phyloP scores from a whole-genome alignment of 129 eudicot genomes.

The Rutidosis leptorrhynchoides region DNA sequence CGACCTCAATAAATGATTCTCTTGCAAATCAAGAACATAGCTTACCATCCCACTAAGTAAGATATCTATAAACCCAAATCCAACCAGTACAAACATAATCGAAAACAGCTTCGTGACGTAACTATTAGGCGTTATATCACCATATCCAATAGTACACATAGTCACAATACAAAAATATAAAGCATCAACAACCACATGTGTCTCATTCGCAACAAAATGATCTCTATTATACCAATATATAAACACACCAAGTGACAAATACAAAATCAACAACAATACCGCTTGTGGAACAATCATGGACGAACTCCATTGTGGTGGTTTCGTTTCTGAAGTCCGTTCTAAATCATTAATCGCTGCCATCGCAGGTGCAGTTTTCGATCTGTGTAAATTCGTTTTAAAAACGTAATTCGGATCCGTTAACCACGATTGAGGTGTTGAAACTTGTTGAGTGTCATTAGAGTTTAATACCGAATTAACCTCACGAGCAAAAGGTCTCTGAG shows the following conservation, averaged over 20 bases:
- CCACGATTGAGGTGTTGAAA: slow-evolving; percentile 42
- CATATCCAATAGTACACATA: slow-evolving; percentile 97
- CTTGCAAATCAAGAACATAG: slow-evolving; percentile 92
- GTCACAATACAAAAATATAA: slow-evolving; percentile 91
- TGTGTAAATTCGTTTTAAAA: slow-evolving; percentile 58
- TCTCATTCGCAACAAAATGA: slow-evolving; percentile 56
- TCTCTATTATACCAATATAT: slow-evolving; percentile 63
- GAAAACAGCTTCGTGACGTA: slow-evolving; percentile 65
- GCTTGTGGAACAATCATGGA: slow-evolving; percentile 68
- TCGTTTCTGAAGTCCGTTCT: slow-evolving; percentile 18
- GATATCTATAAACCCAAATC: slow-evolving; percentile 90
- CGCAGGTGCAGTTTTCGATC: slow-evolving; percentile 96
- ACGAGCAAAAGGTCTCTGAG: slow-evolving; percentile 13
- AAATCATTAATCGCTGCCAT: slow-evolving; percentile 81
- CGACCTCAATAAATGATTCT: slow-evolving; percentile 61
- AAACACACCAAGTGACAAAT: slow-evolving; percentile 64
- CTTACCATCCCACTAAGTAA: slow-evolving; percentile 90
- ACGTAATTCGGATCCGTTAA: slow-evolving; percentile 54
- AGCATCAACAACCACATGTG: slow-evolving; percentile 92
- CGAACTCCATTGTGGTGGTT: slow-evolving; percentile 53
- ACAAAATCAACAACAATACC: slow-evolving; percentile 53
- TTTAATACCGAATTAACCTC: neutral
- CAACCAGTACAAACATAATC: slow-evolving; percentile 77
- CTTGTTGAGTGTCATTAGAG: neutral
- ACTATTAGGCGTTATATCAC: slow-evolving; percentile 83